Conservation (phyloP, 495 filamentous ascomycete genomes). For the Xeromyces bisporus region DNA sequence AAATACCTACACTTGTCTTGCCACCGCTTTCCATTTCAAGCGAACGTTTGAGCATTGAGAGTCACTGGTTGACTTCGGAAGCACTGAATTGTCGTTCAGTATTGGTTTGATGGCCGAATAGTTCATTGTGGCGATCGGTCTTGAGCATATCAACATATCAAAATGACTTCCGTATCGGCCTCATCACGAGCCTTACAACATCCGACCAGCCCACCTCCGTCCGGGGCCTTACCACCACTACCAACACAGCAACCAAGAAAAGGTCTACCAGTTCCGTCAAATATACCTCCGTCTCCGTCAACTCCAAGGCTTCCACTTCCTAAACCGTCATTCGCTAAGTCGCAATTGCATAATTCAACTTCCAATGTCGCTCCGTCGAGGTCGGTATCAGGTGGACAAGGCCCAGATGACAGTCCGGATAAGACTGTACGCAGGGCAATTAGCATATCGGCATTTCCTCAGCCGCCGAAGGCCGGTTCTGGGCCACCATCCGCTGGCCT, state of each 20-base stretch:
- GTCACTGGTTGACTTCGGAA: no score
- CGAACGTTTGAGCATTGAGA: no score
- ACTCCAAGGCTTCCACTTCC: slow-evolving; percentile 49
- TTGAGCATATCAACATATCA: no score
- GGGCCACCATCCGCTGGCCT: slow-evolving; percentile 25
- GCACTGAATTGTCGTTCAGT: no score
- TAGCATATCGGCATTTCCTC: slow-evolving; percentile 85
- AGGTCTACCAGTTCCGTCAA: slow-evolving; percentile 33
- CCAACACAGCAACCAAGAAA: slow-evolving; percentile 56
- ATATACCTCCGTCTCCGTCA: slow-evolving; percentile 33
- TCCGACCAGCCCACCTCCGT: slow-evolving; percentile 45
- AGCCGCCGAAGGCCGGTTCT: slow-evolving; percentile 52
- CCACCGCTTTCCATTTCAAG: no score
- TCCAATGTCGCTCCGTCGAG: slow-evolving; percentile 21
- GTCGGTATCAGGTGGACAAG: slow-evolving; percentile 21
- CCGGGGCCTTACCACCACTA: slow-evolving; percentile 48
- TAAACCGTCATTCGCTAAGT: slow-evolving; percentile 33
- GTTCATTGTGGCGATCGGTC: no score
- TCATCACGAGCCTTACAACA: slow-evolving; percentile 48
- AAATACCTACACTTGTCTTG: no score
- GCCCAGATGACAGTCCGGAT: slow-evolving; percentile 29
- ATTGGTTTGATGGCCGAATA: no score
- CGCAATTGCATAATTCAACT: slow-evolving; percentile 29
- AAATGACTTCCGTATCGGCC: slow-evolving; percentile 42
- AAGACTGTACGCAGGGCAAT: slow-evolving; percentile 68